These are phyloP conservation scores for Acidomyces sp. DNA, from an alignment of 495 filamentous ascomycete genomes.

Conservation along the genomic window DNA sequence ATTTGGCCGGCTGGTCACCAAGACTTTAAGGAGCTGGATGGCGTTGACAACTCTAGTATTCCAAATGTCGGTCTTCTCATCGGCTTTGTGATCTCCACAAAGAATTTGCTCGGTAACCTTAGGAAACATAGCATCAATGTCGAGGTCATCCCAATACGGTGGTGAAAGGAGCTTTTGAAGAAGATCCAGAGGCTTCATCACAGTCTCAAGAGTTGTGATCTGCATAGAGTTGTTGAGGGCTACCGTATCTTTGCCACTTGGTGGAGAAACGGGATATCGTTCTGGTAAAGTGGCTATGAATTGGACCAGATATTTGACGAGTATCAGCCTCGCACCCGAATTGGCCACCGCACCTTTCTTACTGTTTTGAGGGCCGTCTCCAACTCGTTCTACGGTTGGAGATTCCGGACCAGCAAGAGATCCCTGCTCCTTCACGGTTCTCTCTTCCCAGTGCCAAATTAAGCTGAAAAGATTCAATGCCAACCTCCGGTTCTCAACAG, in stretches of 20 bases:
- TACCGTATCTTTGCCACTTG: conserved; percentile 42
- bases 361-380: conserved; percentile 30
- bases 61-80: conserved; percentile 46
- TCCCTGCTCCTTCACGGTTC: conserved; percentile 47
- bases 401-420: conserved; percentile 6
- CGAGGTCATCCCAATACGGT: conserved; percentile 81
- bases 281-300: conserved; percentile 86
- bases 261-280: conserved; percentile 59
- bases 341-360: conserved; percentile 35
- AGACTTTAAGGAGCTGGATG: conserved; percentile 74
- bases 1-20: conserved; percentile 71
- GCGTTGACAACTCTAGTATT: conserved; percentile 81
- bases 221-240: background rate
- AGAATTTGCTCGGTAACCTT: conserved; percentile 77
- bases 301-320: conserved; percentile 85
- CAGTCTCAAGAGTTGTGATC: conserved; percentile 48
- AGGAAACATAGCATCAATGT: conserved; percentile 69
- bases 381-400: conserved; percentile 9
- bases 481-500: conserved; percentile 84
- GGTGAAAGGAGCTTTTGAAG: conserved; percentile 79
- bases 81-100: conserved; percentile 36
- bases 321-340: conserved; percentile 49
- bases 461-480: conserved; percentile 79
- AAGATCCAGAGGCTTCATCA: conserved; percentile 68
- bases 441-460: conserved; percentile 87